phyloP scores from a whole-genome alignment of 441 rosid genomes.

The Populus hybrid region DNA sequence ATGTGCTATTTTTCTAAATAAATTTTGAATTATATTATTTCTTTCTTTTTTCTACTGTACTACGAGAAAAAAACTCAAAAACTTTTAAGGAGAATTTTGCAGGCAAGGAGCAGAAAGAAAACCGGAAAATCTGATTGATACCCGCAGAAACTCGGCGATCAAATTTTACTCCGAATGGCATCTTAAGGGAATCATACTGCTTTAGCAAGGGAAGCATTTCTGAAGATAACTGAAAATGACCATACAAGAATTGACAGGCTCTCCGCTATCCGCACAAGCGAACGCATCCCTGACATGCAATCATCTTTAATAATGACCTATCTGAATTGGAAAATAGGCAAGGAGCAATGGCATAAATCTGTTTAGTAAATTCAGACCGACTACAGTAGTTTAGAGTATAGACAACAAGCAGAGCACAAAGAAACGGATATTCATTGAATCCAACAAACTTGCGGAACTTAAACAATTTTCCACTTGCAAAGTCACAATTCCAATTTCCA shows the following conservation, averaged over 20 bases:
- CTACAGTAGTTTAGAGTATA: not conserved
- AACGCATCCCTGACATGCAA: not conserved
- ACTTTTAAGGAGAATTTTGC: not conserved
- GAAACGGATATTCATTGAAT: slow-evolving; percentile 35
- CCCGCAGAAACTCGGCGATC: not conserved
- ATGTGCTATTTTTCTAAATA: too few relatives aligned
- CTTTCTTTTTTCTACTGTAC: too few relatives aligned
- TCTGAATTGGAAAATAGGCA: not conserved
- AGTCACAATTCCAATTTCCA: slow-evolving; percentile 33
- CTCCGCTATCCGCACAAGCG: not conserved
- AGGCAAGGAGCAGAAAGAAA: not conserved
- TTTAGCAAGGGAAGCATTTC: not conserved
- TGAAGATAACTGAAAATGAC: not conserved
- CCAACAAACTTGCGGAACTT: slow-evolving; percentile 30
- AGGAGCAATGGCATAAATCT: not conserved
- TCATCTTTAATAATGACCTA: not conserved
- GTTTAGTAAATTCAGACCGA: slow-evolving; percentile 3
- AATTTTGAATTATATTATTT: too few relatives aligned
- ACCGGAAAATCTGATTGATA: not conserved
- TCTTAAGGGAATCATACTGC: not conserved
- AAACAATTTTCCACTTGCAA: slow-evolving; percentile 36
- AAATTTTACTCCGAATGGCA: not conserved
- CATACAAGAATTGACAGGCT: not conserved
- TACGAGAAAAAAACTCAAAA: too few relatives aligned
- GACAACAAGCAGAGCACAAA: slow-evolving; percentile 10